A percentile compares a stretch with the other conserved stretches of the same genome.
Conservation (phyloP, 345 rosid genomes). For the Salix purpurea region DNA sequence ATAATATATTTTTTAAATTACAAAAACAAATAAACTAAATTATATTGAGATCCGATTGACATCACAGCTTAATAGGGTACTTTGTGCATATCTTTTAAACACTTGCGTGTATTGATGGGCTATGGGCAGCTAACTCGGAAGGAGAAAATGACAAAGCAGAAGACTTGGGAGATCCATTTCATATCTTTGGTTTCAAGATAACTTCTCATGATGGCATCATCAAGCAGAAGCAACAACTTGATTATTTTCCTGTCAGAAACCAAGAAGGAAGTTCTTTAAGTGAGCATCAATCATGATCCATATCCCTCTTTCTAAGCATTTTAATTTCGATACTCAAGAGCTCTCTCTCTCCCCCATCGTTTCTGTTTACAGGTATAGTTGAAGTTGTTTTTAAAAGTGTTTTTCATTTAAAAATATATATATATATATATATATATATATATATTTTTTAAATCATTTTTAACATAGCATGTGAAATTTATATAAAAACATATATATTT, state of each 20-base stretch:
- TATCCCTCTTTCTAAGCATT: conserved; percentile 4
- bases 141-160: not conserved
- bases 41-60: not conserved
- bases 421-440: too few species aligned
- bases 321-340: not conserved
- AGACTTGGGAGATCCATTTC: not conserved
- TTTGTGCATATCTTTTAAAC: not conserved
- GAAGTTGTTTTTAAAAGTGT: too few species aligned
- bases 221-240: not conserved
- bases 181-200: conserved; percentile 2
- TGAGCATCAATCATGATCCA: not conserved
- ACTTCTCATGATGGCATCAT: not conserved
- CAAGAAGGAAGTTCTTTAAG: not conserved
- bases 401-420: too few species aligned
- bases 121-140: not conserved
- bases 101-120: not conserved
- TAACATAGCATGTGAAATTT: too few species aligned
- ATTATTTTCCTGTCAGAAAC: not conserved
- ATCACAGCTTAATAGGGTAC: not conserved
- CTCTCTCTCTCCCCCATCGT: too few species aligned
- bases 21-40: too few species aligned
- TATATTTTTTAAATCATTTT: too few species aligned
- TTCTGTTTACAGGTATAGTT: fast-evolving
- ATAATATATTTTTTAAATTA: too few species aligned
- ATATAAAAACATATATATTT: too few species aligned